Percentiles rank a stretch among this genome's conserved stretches.
Conservation (phyloP, 768 basidiomycete genomes). For the Lyophyllum decastes region DNA sequence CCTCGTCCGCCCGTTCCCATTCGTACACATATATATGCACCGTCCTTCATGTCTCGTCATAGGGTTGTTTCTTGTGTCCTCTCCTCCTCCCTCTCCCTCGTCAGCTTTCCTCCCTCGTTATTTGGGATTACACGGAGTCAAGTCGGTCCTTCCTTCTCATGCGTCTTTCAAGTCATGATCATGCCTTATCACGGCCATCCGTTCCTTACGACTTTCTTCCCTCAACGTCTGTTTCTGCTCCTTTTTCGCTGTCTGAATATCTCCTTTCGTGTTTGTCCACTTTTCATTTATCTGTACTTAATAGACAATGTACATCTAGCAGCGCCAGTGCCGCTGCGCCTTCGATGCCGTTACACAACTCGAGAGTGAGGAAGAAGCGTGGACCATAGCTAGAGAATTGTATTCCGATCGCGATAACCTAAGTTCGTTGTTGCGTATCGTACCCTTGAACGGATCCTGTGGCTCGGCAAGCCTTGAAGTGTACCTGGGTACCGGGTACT, state of each 20-base stretch:
- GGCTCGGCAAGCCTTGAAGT: neutral
- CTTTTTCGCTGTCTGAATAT: neutral
- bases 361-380: too few species aligned
- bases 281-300: conserved; percentile 20
- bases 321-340: neutral
- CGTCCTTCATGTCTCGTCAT: neutral
- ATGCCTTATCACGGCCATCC: neutral
- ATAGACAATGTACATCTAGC: conserved; percentile 18
- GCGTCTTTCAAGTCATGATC: neutral
- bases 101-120: neutral
- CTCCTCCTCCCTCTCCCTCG: neutral
- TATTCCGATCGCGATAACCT: neutral
- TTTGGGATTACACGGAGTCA: conserved; percentile 1
- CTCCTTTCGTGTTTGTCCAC: neutral
- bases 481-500: neutral
- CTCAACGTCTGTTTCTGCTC: neutral
- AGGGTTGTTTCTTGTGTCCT: neutral
- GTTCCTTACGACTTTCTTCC: neutral
- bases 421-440: neutral
- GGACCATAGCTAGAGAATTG: too few species aligned
- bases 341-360: neutral
- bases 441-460: neutral
- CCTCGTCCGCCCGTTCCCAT: neutral
- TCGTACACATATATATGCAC: neutral
- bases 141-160: neutral